These are phyloP conservation scores for Colletotrichum graminicola DNA, from an alignment of 2,329 filamentous ascomycete genomes.

Conservation along the genomic window DNA sequence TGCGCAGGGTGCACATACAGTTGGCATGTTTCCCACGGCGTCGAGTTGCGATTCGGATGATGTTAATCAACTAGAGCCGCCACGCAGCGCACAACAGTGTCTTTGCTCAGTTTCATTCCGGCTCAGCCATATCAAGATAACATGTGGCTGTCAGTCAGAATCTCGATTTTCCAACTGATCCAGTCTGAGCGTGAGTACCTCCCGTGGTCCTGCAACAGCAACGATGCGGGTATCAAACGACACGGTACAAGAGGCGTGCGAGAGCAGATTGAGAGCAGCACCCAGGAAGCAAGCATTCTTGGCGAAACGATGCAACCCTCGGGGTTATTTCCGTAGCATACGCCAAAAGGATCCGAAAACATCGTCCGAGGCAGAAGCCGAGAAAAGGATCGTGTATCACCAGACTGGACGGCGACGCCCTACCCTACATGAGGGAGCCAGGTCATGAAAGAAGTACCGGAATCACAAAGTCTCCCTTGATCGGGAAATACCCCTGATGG, in stretches of 20 bases:
- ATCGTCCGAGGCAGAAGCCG: not conserved
- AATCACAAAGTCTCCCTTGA: not conserved
- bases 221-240: not conserved
- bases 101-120: not conserved
- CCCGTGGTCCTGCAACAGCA: not conserved
- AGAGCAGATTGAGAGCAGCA: not conserved
- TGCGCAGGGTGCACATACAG: no score
- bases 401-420: not conserved
- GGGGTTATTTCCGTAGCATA: not conserved
- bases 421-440: not conserved
- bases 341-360: not conserved
- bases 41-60: not conserved
- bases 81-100: not conserved
- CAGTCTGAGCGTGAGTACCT: not conserved
- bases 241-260: not conserved
- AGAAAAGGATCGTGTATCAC: not conserved
- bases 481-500: not conserved
- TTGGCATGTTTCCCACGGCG: no score
- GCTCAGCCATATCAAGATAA: not conserved
- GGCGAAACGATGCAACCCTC: not conserved
- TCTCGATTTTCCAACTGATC: no score
- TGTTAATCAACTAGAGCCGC: not conserved
- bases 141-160: not conserved
- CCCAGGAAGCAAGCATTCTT: no score
- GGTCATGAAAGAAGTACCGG: not conserved